A percentile compares a stretch with the other conserved stretches of the same genome.
phyloP scores from a whole-genome alignment of 148 eudicot genomes.

The Nepenthes mirabilis region DNA sequence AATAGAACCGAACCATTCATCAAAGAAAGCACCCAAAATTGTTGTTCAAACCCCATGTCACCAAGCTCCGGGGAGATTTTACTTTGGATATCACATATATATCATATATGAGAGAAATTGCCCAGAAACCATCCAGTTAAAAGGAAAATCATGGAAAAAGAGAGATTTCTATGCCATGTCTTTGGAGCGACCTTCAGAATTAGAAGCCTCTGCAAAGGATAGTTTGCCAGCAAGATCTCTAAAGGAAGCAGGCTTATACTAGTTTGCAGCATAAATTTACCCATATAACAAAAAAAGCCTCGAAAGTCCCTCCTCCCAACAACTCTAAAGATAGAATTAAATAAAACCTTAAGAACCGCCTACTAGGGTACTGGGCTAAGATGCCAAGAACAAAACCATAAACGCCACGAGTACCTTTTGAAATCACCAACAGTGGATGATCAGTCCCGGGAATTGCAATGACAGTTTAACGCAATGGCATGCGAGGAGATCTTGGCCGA shows the following conservation, averaged over 20 bases:
- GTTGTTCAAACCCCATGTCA: no score
- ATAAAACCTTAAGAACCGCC: slow-evolving; percentile 11
- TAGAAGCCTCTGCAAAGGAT: slow-evolving; percentile 14
- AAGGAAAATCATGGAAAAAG: no score
- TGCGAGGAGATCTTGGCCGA: slow-evolving; percentile 28
- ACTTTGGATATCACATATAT: no score
- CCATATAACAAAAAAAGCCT: slow-evolving; percentile 9
- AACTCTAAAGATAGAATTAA: slow-evolving; percentile 16
- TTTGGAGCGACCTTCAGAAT: no score
- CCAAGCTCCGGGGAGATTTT: no score
- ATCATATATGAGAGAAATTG: no score
- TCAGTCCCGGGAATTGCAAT: background rate
- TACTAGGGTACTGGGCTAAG: slow-evolving; percentile 29
- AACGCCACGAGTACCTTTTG: slow-evolving; percentile 31
- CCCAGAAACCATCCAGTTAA: no score
- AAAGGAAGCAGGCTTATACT: slow-evolving; percentile 1
- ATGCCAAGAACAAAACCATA: slow-evolving; percentile 10
- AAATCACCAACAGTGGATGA: background rate
- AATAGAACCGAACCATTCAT: no score
- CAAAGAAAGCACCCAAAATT: no score
- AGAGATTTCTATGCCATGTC: no score
- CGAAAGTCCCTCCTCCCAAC: slow-evolving; percentile 14
- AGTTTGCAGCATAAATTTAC: slow-evolving; percentile 4
- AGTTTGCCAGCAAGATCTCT: slow-evolving; percentile 9
- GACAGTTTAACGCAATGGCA: slow-evolving; percentile 17